A percentile compares a stretch with the other conserved stretches of the same genome.
These are phyloP conservation scores for Beauveria sp. DNA, from an alignment of 2,329 filamentous ascomycete species.

Conservation along the genomic window DNA sequence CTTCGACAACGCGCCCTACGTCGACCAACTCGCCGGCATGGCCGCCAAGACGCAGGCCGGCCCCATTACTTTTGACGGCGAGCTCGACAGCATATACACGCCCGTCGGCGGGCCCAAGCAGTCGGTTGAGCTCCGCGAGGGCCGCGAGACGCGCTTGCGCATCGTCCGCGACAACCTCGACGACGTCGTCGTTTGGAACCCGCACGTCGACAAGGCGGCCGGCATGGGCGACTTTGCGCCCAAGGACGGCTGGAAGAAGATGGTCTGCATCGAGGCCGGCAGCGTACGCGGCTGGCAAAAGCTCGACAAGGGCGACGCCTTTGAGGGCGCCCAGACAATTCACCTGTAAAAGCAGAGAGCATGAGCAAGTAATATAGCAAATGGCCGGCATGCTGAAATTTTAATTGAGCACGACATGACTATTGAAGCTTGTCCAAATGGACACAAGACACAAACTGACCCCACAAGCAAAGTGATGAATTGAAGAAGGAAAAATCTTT, in stretches of 20 bases:
- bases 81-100: slow-evolving; percentile 85
- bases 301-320: slow-evolving; percentile 69
- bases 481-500: neutral
- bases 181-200: slow-evolving; percentile 95
- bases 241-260: slow-evolving; percentile 82
- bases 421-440: neutral
- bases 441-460: too few species aligned
- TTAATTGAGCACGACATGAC: neutral
- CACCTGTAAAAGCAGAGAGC: slow-evolving; percentile 18
- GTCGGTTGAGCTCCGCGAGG: slow-evolving; percentile 53
- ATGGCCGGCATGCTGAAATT: neutral
- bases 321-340: slow-evolving; percentile 55
- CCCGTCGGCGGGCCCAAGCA: slow-evolving; percentile 53
- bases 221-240: slow-evolving; percentile 82
- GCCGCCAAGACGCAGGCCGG: slow-evolving; percentile 58
- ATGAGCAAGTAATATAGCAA: neutral
- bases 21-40: slow-evolving; percentile 71
- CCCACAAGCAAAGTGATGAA: too few species aligned
- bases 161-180: slow-evolving; percentile 77
- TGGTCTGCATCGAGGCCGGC: slow-evolving; percentile 92
- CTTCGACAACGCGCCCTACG: slow-evolving; percentile 67
- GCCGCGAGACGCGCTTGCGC: slow-evolving; percentile 57
- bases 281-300: slow-evolving; percentile 75
- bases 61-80: slow-evolving; percentile 61
- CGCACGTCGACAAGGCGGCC: slow-evolving; percentile 79